These are phyloP conservation scores for Silybum marianum DNA, from an alignment of 129 eudicot species.

Conservation along the genomic window DNA sequence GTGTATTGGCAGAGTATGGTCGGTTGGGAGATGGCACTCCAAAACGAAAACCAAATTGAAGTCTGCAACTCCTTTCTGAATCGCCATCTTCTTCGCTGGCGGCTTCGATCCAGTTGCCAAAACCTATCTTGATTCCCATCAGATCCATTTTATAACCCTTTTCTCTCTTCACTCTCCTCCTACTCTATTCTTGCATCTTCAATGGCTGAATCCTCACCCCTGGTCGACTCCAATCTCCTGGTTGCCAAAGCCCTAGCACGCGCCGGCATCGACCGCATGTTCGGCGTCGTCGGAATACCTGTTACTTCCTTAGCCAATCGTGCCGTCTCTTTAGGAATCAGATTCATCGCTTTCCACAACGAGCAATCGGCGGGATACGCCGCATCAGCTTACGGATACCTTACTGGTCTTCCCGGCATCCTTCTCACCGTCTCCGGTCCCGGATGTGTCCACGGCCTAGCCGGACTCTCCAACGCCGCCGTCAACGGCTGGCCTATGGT, in stretches of 20 bases:
- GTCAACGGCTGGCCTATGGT: conserved; percentile 83
- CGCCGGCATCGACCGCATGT: conserved; percentile 82
- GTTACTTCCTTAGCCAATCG: conserved; percentile 89
- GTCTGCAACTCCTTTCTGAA: background rate
- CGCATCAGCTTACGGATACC: conserved; percentile 96
- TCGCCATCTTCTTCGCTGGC: background rate
- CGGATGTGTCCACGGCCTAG: conserved; percentile 96
- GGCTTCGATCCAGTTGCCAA: background rate
- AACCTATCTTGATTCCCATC: background rate
- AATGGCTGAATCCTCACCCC: conserved; percentile 44
- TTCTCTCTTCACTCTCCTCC: background rate
- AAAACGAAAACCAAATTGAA: background rate
- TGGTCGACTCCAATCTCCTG: conserved; percentile 69
- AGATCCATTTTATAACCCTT: background rate
- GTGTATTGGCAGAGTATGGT: background rate
- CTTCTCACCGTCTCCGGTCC: conserved; percentile 98
- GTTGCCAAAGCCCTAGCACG: conserved; percentile 71
- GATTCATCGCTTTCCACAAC: conserved; percentile 98
- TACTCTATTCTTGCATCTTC: background rate
- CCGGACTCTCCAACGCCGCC: conserved; percentile 94
- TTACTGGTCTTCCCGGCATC: conserved; percentile 77
- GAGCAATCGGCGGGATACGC: conserved; percentile 99
- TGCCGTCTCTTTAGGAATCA: conserved; percentile 71
- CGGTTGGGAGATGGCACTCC: background rate
- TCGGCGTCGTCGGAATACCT: conserved; percentile 99